Evolutionary conservation across 1,139 yeast genomes (phyloP).

Genomic region (Blastobotrys persicus): DNA sequence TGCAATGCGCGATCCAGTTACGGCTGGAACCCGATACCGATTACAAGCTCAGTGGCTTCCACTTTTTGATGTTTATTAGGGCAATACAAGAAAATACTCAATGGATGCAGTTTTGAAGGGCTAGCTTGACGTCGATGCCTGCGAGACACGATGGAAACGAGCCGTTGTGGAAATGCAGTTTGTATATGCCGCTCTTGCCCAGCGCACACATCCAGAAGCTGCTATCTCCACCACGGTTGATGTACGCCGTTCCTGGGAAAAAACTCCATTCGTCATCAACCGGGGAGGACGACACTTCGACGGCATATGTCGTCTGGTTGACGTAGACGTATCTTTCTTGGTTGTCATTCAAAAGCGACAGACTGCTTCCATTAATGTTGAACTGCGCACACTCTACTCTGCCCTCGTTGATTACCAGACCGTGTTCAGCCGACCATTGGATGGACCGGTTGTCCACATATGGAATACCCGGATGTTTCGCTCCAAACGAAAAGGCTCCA

Average conservation of each 20-base stretch:
- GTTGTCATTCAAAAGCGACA: neutral
- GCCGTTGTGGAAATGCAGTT: neutral
- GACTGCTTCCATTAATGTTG: neutral
- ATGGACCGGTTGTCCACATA: neutral
- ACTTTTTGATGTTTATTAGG: no score
- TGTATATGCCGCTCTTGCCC: neutral
- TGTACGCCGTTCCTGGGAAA: neutral
- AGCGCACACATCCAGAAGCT: neutral
- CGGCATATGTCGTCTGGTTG: neutral
- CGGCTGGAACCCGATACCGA: constrained; percentile 33
- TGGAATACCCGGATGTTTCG: neutral
- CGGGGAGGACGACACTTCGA: neutral
- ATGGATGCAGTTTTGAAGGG: neutral
- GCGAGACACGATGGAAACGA: neutral
- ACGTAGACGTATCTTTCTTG: neutral
- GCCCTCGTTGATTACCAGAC: neutral
- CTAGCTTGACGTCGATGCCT: neutral
- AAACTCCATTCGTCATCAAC: neutral
- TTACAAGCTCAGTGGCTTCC: constrained; percentile 16
- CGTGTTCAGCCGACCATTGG: neutral
- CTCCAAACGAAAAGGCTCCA: neutral
- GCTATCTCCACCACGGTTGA: neutral
- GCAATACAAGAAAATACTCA: no score
- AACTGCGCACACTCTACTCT: neutral
- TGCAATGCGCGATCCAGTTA: constrained; percentile 32